These are phyloP conservation scores for Lonicera japonica DNA, from an alignment of 129 eudicot genomes.

Conservation along the genomic window DNA sequence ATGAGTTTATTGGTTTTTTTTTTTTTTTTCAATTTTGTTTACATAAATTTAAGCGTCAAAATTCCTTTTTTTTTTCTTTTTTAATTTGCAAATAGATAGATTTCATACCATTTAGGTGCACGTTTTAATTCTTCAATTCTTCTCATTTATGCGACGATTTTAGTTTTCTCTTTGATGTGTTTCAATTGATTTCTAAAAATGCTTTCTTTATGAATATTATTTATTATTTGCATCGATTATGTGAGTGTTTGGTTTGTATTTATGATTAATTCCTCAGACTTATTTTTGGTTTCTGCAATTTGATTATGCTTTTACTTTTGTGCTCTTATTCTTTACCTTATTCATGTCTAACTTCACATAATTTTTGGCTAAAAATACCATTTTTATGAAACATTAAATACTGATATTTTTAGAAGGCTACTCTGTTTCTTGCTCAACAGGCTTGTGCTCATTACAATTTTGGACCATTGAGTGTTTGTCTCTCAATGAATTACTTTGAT, in stretches of 20 bases:
- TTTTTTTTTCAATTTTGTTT: not conserved
- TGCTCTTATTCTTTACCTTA: not conserved
- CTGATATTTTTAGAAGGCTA: slow-evolving; percentile 8
- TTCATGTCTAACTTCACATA: not conserved
- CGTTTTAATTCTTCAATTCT: not conserved
- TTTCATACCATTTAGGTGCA: slow-evolving; percentile 6
- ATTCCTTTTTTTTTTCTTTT: not conserved
- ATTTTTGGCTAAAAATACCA: not conserved
- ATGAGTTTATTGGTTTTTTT: slow-evolving; percentile 4
- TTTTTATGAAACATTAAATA: not conserved
- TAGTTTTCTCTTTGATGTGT: not conserved
- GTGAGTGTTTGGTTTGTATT: not conserved
- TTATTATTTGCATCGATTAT: not conserved
- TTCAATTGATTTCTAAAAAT: not conserved
- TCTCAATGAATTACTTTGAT: slow-evolving; percentile 50
- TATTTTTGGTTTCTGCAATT: not conserved
- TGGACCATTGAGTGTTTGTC: slow-evolving; percentile 35
- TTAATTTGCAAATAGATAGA: not conserved
- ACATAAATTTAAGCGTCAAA: not conserved
- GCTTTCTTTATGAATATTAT: not conserved
- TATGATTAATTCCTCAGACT: not conserved
- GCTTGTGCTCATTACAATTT: slow-evolving; percentile 41
- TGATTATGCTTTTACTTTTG: not conserved
- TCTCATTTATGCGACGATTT: too few species aligned
- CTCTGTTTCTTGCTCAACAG: slow-evolving; percentile 29